These are phyloP conservation scores for Neofusicoccum parvum DNA, from an alignment of 2,329 filamentous ascomycete genomes.

Conservation along the genomic window DNA sequence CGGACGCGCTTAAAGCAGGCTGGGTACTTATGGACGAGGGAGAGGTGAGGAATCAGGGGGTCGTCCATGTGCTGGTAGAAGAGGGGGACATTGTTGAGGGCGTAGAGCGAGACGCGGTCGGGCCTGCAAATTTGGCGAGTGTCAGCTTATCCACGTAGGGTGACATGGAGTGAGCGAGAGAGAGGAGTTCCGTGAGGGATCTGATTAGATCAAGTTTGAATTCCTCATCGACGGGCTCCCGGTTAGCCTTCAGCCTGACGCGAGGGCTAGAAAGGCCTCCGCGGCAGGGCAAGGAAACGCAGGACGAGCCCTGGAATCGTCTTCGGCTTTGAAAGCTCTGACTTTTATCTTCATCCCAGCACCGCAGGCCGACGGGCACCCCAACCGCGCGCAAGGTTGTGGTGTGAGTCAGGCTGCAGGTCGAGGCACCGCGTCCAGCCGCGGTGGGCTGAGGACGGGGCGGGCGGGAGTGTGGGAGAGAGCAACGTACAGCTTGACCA, in stretches of 20 bases:
- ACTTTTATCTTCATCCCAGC: background rate
- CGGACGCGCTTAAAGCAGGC: constrained; percentile 79
- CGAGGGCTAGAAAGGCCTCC: background rate
- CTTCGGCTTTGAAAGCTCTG: background rate
- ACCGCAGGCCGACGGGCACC: background rate
- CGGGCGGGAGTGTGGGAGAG: background rate
- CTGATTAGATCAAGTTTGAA: constrained; percentile 19
- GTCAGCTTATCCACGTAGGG: background rate
- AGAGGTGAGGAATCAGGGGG: constrained; percentile 82
- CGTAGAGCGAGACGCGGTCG: constrained; percentile 86
- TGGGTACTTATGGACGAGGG: constrained; percentile 87
- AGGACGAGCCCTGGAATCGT: background rate
- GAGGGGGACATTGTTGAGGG: constrained; percentile 73
- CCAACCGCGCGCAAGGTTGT: background rate
- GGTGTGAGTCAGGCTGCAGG: constrained; percentile 16
- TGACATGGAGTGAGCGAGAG: background rate
- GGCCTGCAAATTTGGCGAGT: constrained; percentile 52
- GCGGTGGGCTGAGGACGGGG: background rate
- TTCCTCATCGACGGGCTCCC: constrained; percentile 9
- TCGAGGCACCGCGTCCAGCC: background rate
- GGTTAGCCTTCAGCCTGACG: constrained; percentile 8
- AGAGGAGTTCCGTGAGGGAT: background rate
- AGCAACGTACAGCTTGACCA: constrained; percentile 73
- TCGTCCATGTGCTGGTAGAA: constrained; percentile 88
- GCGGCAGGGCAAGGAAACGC: background rate